Conservation (phyloP, 177 flowering plant genomes). For the Vitis hybrid region DNA sequence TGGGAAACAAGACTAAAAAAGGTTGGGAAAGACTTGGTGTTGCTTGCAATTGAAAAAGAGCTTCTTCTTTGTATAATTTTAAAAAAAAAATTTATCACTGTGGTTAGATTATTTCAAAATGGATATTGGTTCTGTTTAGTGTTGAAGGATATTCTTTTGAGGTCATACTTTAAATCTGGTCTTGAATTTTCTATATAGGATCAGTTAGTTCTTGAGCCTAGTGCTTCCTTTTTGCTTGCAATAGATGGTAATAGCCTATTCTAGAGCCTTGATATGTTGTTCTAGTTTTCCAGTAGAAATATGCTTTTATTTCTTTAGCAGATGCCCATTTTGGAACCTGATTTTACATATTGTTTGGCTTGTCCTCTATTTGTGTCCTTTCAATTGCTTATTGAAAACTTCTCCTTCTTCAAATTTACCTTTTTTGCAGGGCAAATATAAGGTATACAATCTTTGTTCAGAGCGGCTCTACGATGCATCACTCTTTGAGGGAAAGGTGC, state of each 20-base stretch:
- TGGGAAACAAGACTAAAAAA: too few relatives aligned
- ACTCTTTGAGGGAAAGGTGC: conserved; percentile 91
- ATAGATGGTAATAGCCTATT: background rate
- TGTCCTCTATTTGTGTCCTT: background rate
- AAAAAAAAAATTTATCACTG: too few relatives aligned
- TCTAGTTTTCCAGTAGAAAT: background rate
- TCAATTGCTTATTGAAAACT: background rate
- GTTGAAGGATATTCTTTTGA: too few relatives aligned
- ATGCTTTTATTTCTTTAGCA: background rate
- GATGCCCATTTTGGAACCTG: background rate
- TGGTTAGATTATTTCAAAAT: too few relatives aligned
- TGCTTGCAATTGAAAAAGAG: too few relatives aligned
- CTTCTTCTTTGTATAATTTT: too few relatives aligned
- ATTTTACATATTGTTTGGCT: background rate
- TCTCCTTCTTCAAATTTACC: background rate
- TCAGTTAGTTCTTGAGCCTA: background rate
- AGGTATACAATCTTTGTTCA: conserved; percentile 97
- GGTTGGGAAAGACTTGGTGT: too few relatives aligned
- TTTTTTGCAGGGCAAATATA: conserved; percentile 78
- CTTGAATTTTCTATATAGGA: background rate
- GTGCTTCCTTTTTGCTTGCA: background rate
- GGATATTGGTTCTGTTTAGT: too few relatives aligned
- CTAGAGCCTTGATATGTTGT: background rate
- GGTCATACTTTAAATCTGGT: background rate
- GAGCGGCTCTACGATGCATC: conserved; percentile 96